Base-by-base conservation (phyloP, 148 eudicot genomes). In the Fagopyrum tataricum region DNA sequence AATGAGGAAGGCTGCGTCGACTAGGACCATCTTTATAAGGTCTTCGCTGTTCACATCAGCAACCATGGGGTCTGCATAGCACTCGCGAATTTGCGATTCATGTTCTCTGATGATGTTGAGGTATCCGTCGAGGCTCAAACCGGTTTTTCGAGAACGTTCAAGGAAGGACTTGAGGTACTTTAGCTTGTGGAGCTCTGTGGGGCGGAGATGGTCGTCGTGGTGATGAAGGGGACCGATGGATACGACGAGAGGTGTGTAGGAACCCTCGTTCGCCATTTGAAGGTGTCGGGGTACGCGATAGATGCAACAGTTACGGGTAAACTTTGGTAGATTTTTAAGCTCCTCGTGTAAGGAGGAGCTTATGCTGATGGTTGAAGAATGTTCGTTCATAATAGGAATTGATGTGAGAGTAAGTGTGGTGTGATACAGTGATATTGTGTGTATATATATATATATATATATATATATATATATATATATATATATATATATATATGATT, bases 221-320 rank as follows among this genome's bases (percentile, higher is more conserved):
- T 43, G 39, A 37, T 78, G 58, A 53, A 70, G 72, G 2, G 81
- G 81, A 14, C 81, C 81, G 64, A 78, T 78, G 37, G 81, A 78
- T 51, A 74, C 51, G 10, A 39, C 31, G 10, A 69, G 66, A 37
- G 77, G 81, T 4, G 41, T 41, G 70, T 69, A 78, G 39, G 71
- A 61, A 2, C 61, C 71, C 58, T 69, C 24, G 8, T 74, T 74
- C 5, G 49, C 67, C 18, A 69, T 70, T 7, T 49, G 72, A 46
- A 74, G 74, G 49, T 78, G 31, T 12, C 68, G 58, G 0, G 80
- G 77, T 39, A 78, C 73, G 15, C 43, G n/a, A n/a, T 74, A 74
- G 49, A 78, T 74, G 73, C 69, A 77, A 66, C 73, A 26, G 7
- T 47, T 7, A 3, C 39, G 31, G 42, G 73, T 47, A 3, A 71